Evolutionary conservation across 2,329 filamentous ascomycete species (phyloP).

Genomic region (Davidsoniella australis): DNA sequence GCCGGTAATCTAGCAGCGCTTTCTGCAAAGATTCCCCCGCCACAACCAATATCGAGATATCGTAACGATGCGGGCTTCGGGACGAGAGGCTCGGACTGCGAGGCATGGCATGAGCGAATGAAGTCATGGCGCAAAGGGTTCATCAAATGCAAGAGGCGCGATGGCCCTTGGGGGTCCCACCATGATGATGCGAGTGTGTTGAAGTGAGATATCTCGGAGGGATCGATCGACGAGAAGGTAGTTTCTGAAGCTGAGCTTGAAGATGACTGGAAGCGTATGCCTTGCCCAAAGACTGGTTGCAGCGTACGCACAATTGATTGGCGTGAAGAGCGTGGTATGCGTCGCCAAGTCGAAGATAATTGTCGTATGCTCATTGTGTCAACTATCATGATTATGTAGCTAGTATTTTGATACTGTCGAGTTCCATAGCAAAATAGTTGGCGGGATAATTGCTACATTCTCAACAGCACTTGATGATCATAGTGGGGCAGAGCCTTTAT

Average conservation of each 20-base stretch:
- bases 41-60: conserved; percentile 88
- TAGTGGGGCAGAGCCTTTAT: too few relatives aligned
- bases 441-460: too few relatives aligned
- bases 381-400: too few relatives aligned
- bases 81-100: conserved; percentile 28
- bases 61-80: conserved; percentile 28
- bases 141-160: conserved; percentile 88
- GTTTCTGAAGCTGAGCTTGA: conserved; percentile 13
- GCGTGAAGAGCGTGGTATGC: too few relatives aligned
- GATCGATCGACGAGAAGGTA: conserved; percentile 56
- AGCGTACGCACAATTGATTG: not conserved
- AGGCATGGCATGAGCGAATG: conserved; percentile 52
- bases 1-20: conserved; percentile 52
- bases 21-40: conserved; percentile 92
- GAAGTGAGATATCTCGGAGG: conserved; percentile 85
- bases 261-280: conserved; percentile 15
- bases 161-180: conserved; percentile 94
- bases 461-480: too few relatives aligned
- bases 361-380: too few relatives aligned
- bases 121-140: conserved; percentile 93
- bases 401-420: too few relatives aligned
- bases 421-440: too few relatives aligned
- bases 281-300: not conserved
- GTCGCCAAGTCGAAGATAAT: too few relatives aligned
- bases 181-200: conserved; percentile 80